Conservation (phyloP, 2,329 filamentous ascomycete genomes). For the Aspergillus sergii region DNA sequence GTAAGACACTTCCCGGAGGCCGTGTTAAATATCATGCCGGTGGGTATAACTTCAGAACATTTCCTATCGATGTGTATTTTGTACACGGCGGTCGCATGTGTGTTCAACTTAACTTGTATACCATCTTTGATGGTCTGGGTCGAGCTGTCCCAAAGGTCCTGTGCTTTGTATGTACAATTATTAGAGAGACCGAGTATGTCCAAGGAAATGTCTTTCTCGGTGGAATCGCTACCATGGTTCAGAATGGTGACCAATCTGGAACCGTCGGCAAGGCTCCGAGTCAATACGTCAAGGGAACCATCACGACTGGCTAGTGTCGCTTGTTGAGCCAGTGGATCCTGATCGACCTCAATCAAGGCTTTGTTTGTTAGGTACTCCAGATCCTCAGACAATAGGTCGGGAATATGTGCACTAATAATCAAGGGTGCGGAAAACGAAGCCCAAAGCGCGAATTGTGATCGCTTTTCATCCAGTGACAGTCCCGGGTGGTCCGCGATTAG, state of each 20-base stretch:
- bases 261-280: slow-evolving; percentile 50
- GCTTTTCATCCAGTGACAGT: slow-evolving; percentile 47
- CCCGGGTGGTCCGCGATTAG: slow-evolving; percentile 52
- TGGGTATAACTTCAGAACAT: slow-evolving; percentile 39
- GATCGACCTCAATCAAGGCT: slow-evolving; percentile 47
- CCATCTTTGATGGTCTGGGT: slow-evolving; percentile 23
- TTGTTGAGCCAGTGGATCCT: slow-evolving; percentile 48
- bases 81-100: slow-evolving; percentile 48
- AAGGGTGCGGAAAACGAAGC: slow-evolving; percentile 53
- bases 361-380: slow-evolving; percentile 44
- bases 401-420: slow-evolving; percentile 51
- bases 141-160: slow-evolving; percentile 49
- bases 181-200: slow-evolving; percentile 40
- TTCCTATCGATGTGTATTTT: slow-evolving; percentile 40
- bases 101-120: slow-evolving; percentile 34
- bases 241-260: slow-evolving; percentile 53
- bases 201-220: slow-evolving; percentile 36
- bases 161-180: slow-evolving; percentile 35
- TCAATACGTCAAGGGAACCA: slow-evolving; percentile 49
- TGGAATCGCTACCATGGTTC: slow-evolving; percentile 42
- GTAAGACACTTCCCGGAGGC: slow-evolving; percentile 49
- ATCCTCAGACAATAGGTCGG: slow-evolving; percentile 37
- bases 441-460: slow-evolving; percentile 56
- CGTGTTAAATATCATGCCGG: slow-evolving; percentile 55
- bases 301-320: slow-evolving; percentile 52